phyloP scores from a whole-genome alignment of 768 basidiomycete species.

The Dacryopinax primogenitus region DNA sequence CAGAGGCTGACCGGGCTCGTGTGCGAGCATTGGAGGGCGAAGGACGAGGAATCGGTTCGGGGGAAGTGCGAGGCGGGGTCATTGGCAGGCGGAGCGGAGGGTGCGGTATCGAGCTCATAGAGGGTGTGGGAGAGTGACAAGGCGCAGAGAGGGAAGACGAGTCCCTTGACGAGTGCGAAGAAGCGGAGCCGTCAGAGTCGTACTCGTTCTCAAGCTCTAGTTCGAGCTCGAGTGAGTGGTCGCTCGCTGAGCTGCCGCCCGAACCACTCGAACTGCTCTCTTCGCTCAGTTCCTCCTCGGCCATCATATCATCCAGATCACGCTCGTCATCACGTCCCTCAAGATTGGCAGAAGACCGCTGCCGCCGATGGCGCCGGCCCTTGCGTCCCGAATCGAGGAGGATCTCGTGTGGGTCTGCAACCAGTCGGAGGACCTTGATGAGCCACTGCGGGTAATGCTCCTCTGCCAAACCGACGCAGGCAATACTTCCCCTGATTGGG shows the following conservation, averaged over 20 bases:
- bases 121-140: background rate
- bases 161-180: background rate
- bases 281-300: background rate
- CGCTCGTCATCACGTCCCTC: background rate
- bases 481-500: background rate
- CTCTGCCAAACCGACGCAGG: constrained; percentile 1
- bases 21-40: background rate
- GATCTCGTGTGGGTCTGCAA: background rate
- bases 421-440: background rate
- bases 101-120: background rate
- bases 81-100: background rate
- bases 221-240: background rate
- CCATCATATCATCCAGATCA: background rate
- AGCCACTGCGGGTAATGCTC: background rate
- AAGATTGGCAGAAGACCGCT: background rate
- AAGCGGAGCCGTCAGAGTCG: background rate
- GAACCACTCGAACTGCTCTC: background rate
- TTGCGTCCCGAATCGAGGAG: background rate
- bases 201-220: background rate
- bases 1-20: background rate
- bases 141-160: background rate
- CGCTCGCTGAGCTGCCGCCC: background rate
- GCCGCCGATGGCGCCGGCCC: background rate
- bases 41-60: background rate
- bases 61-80: background rate